Percentiles rank a stretch among this genome's conserved stretches.
Conservation (phyloP, 495 filamentous ascomycete species). For the Aspergillus sclerotiicarbonarius region DNA sequence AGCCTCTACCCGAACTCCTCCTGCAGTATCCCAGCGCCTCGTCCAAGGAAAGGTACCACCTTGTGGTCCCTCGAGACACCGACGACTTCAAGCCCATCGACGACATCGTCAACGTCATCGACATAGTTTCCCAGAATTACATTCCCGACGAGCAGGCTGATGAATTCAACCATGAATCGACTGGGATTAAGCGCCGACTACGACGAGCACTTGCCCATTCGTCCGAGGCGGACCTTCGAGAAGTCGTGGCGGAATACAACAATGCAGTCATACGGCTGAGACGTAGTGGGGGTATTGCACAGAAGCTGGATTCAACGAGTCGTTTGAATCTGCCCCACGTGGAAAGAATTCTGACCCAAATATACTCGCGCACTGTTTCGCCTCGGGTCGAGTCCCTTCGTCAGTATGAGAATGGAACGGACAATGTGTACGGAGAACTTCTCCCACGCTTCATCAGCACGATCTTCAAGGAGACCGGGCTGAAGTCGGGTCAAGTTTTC, state of each 20-base stretch:
- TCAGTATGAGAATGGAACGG: slow-evolving; percentile 80
- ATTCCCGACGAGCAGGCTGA: slow-evolving; percentile 63
- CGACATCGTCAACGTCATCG: slow-evolving; percentile 79
- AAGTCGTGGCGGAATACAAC: slow-evolving; percentile 75
- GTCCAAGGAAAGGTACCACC: slow-evolving; percentile 71
- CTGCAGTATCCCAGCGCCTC: slow-evolving; percentile 73
- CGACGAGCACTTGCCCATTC: slow-evolving; percentile 63
- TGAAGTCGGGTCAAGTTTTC: slow-evolving; percentile 80
- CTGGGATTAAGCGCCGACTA: slow-evolving; percentile 68
- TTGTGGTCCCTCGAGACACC: slow-evolving; percentile 70
- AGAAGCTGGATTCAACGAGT: slow-evolving; percentile 63
- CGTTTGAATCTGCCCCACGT: slow-evolving; percentile 67
- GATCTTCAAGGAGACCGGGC: slow-evolving; percentile 72
- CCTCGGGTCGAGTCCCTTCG: slow-evolving; percentile 77
- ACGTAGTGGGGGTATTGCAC: slow-evolving; percentile 63
- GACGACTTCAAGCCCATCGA: slow-evolving; percentile 79
- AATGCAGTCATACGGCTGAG: slow-evolving; percentile 56
- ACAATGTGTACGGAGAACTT: slow-evolving; percentile 93
- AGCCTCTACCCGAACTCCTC: slow-evolving; percentile 51
- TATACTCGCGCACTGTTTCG: slow-evolving; percentile 88
- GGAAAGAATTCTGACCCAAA: slow-evolving; percentile 79
- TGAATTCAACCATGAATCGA: slow-evolving; percentile 68
- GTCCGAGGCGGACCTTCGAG: slow-evolving; percentile 65
- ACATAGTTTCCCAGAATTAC: slow-evolving; percentile 70
- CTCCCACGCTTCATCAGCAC: slow-evolving; percentile 77